Evolutionary conservation across 345 rosid species (phyloP).

Genomic region (Firmiana major): DNA sequence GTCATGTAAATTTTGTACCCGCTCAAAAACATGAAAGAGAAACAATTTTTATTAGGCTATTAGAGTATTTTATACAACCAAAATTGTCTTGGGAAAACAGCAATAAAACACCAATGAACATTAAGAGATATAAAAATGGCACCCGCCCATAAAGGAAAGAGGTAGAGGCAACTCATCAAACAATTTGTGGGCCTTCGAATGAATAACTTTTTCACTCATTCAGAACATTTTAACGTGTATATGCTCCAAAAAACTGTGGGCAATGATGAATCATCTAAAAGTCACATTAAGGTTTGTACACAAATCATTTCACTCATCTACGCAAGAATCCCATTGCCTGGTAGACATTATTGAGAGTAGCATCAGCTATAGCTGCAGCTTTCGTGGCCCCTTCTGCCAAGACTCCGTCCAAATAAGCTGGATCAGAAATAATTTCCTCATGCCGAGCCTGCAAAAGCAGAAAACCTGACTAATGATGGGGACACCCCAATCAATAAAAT

Average conservation of each 20-base stretch:
- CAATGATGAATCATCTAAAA: conserved; percentile 16
- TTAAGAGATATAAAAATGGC: conserved; percentile 14
- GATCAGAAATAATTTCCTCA: conserved; percentile 61
- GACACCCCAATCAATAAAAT: conserved; percentile 4
- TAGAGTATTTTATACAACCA: conserved; percentile 7
- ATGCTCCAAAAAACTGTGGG: conserved; percentile 26
- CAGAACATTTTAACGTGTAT: conserved; percentile 1
- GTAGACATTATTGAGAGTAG: conserved; percentile 51
- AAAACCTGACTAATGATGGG: conserved; percentile 12
- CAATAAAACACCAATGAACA: background rate
- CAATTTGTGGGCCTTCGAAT: conserved; percentile 19
- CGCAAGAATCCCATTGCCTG: conserved; percentile 82
- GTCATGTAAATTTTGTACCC: background rate
- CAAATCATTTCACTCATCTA: conserved; percentile 32
- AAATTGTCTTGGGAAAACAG: background rate
- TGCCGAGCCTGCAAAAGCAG: conserved; percentile 50
- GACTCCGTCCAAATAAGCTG: conserved; percentile 55
- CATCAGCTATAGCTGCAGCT: conserved; percentile 63
- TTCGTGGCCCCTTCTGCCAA: conserved; percentile 57
- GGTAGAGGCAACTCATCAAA: conserved; percentile 20
- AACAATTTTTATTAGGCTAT: background rate
- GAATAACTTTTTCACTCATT: conserved; percentile 7
- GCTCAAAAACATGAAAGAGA: background rate
- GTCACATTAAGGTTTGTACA: conserved; percentile 8
- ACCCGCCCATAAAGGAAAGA: conserved; percentile 18